Evolutionary conservation across 345 rosid species (phyloP).

Genomic region (Chamaenerion angustifolium): DNA sequence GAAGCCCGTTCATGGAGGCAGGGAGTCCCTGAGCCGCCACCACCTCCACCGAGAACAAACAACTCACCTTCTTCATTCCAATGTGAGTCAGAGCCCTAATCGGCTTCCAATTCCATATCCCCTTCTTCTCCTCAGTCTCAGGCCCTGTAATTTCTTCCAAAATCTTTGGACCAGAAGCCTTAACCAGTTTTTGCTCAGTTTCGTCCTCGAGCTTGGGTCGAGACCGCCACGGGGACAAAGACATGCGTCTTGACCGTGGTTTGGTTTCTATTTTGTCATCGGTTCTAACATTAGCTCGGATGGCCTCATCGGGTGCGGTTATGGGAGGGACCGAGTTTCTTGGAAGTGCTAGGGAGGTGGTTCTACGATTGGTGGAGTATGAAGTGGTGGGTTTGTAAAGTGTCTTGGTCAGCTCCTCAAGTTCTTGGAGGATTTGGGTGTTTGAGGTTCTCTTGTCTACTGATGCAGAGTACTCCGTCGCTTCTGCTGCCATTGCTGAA

Average conservation of each 20-base stretch:
- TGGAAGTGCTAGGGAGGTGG: constrained; percentile 76
- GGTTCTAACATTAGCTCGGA: constrained; percentile 12
- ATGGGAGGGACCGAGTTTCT: constrained; percentile 40
- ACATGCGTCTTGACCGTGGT: constrained; percentile 54
- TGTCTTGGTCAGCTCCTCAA: constrained; percentile 64
- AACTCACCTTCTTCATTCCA: constrained; percentile 79
- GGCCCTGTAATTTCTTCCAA: constrained; percentile 15
- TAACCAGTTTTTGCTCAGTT: constrained; percentile 13
- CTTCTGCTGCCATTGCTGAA: neutral
- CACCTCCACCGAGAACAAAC: constrained; percentile 80
- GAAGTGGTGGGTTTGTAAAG: constrained; percentile 59
- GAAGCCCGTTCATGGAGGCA: constrained; percentile 83
- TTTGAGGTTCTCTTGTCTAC: constrained; percentile 9
- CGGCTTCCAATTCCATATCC: constrained; percentile 93
- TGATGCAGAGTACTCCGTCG: no score
- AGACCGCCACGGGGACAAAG: constrained; percentile 92
- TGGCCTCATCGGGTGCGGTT: constrained; percentile 27
- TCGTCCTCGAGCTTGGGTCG: constrained; percentile 47
- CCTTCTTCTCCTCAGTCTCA: constrained; percentile 40
- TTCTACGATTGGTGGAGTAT: constrained; percentile 35
- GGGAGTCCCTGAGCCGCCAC: constrained; percentile 76
- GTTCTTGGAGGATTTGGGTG: constrained; percentile 67
- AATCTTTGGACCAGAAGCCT: constrained; percentile 9
- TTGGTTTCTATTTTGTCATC: constrained; percentile 17
- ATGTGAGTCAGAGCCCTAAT: constrained; percentile 65